These are phyloP conservation scores for Cyphellophora attinorum DNA, from an alignment of 2,329 filamentous ascomycete genomes.

Conservation along the genomic window DNA sequence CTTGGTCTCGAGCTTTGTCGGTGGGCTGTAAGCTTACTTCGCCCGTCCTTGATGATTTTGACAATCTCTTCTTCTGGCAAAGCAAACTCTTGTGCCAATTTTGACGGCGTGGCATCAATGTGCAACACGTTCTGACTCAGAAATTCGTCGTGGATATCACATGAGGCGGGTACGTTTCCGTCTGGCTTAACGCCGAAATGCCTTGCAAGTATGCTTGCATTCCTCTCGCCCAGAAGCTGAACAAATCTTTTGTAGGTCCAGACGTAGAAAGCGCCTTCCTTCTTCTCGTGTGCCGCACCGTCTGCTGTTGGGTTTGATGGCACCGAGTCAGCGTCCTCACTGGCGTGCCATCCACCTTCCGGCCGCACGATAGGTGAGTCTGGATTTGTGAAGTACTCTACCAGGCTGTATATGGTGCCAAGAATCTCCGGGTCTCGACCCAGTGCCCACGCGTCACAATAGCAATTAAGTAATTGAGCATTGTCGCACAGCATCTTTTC, in stretches of 20 bases:
- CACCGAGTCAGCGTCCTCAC: conserved; percentile 81
- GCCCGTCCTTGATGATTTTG: conserved; percentile 57
- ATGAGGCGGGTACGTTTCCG: conserved; percentile 72
- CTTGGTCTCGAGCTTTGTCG: conserved; percentile 64
- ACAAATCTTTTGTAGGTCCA: conserved; percentile 88
- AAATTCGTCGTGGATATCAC: conserved; percentile 89
- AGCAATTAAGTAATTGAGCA: conserved; percentile 71
- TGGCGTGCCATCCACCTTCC: conserved; percentile 71
- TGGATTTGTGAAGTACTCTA: conserved; percentile 68
- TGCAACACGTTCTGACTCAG: conserved; percentile 85
- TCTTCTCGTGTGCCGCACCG: conserved; percentile 50
- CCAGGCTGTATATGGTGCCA: conserved; percentile 69
- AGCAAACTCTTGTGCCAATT: conserved; percentile 66
- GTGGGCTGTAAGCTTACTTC: conserved; percentile 58
- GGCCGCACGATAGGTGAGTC: conserved; percentile 51
- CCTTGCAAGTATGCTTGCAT: conserved; percentile 64
- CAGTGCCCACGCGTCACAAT: conserved; percentile 74
- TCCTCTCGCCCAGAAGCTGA: conserved; percentile 57
- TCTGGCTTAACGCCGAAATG: conserved; percentile 78
- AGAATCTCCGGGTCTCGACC: conserved; percentile 62
- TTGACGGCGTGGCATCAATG: conserved; percentile 56
- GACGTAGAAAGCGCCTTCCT: conserved; percentile 87
- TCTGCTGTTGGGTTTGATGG: conserved; percentile 51
- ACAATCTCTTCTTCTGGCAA: conserved; percentile 60
- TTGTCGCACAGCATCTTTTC: conserved; percentile 97